A percentile compares a stretch with the other conserved stretches of the same genome.
These are phyloP conservation scores for Exophiala xenobiotica DNA, from an alignment of 2,329 filamentous ascomycete genomes.

Conservation along the genomic window DNA sequence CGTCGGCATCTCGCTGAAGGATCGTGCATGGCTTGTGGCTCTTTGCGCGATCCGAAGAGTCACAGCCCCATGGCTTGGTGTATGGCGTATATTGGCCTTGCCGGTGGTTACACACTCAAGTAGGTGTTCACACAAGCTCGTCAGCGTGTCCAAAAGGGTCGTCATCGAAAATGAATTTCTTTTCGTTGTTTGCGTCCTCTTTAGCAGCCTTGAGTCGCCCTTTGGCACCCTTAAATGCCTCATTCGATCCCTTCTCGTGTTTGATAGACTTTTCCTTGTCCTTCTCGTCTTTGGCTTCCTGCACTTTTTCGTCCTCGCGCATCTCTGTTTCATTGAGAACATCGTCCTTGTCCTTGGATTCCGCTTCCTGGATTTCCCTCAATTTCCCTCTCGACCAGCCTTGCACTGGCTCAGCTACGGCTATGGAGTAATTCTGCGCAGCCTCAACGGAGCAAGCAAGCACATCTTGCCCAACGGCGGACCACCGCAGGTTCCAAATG, in stretches of 20 bases:
- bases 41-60: too few species aligned
- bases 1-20: too few species aligned
- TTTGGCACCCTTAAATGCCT: neutral
- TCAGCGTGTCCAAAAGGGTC: neutral
- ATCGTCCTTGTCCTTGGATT: neutral
- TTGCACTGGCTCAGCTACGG: neutral
- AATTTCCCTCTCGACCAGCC: neutral
- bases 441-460: constrained; percentile 8
- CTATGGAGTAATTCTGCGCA: constrained; percentile 9
- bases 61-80: too few species aligned
- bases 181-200: neutral
- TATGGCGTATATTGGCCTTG: too few species aligned
- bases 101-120: too few species aligned
- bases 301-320: neutral
- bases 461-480: constrained; percentile 6
- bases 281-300: neutral
- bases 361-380: neutral
- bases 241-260: neutral
- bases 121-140: neutral
- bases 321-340: neutral
- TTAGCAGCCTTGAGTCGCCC: neutral
- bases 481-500: constrained; percentile 9
- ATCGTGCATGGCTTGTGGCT: too few species aligned
- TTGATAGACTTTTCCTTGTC: neutral
- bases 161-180: neutral